Evolutionary conservation across 1,284 basidiomycete species (phyloP), one percentile per base, ranked within the genome.

Genomic region (Phellinidium pouzarii): DNA sequence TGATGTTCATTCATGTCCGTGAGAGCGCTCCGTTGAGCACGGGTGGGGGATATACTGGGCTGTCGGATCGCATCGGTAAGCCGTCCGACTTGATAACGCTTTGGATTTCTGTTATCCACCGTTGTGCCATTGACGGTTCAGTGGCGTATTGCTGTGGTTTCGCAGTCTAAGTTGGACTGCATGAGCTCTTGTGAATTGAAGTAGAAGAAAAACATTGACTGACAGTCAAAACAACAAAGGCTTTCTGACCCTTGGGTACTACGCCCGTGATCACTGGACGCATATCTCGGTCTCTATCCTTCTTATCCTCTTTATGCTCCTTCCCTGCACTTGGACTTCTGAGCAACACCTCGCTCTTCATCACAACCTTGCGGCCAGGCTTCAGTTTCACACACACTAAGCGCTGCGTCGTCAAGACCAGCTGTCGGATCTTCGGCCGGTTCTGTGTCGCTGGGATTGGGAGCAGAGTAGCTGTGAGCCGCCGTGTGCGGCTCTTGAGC

Each of bases 191-290:
- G 27, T 34, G n/a, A 22, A 37, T 19, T 20, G 37, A 46, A 58
- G 31, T 40, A 46, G 44, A 38, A 40, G 11, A 29, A 36, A 41
- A 56, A 47, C 25, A 38, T 54, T 50, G 53, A 70, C 72, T 60
- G 55, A 84, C 82, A 47, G 80, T 81, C 61, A 82, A 64, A 36
- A 84, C 70, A n/a, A 78, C 74, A 62, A 85, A 82, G 61, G 80
- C 79, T 38, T 75, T 68, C 48, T 79, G 79, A 44, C 77, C 69
- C 60, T 81, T 82, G 34, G 70, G 61, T 53, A 77, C 77, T 1
- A 78, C 77, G 23, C 73, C 71, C 4, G 71, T 68, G 9, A 84
- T 65, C 40, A 72, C 65, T 17, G 64, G 64, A 45, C 67, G 67
- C 4, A 64, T 63, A 37, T 71, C 71, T 54, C 66, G 72, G 40